phyloP scores from a whole-genome alignment of 768 basidiomycete genomes.

The Gloeopeniophorella convolvens region DNA sequence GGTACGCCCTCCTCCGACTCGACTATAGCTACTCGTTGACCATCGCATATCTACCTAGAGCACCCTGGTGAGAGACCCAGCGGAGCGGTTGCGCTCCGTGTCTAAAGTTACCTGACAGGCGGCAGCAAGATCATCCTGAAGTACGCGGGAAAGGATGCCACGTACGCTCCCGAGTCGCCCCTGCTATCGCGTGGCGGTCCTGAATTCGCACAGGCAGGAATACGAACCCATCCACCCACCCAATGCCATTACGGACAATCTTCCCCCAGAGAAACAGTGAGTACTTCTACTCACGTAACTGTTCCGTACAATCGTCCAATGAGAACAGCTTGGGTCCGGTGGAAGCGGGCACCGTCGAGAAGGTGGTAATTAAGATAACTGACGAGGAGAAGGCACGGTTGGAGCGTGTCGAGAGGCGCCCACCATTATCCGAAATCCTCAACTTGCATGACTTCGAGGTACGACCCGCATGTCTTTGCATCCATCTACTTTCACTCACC shows the following conservation, averaged over 20 bases:
- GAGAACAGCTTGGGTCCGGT: slow-evolving; percentile 55
- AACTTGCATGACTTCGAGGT: slow-evolving; percentile 96
- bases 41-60: slow-evolving; percentile 1
- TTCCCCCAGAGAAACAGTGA: slow-evolving; percentile 76
- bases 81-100: not conserved
- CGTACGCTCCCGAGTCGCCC: slow-evolving; percentile 19
- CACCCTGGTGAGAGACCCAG: slow-evolving; percentile 14
- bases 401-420: slow-evolving; percentile 53
- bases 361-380: slow-evolving; percentile 55
- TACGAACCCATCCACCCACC: slow-evolving; percentile 90
- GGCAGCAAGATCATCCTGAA: slow-evolving; percentile 47
- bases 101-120: slow-evolving; percentile 25
- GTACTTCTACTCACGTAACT: not conserved
- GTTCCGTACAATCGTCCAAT: not conserved
- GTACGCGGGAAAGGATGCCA: slow-evolving; percentile 50
- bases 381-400: slow-evolving; percentile 67
- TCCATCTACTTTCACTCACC: not conserved
- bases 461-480: slow-evolving; percentile 5
- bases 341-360: slow-evolving; percentile 60
- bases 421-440: slow-evolving; percentile 71
- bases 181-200: not conserved
- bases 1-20: slow-evolving; percentile 21
- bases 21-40: not conserved
- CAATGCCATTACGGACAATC: slow-evolving; percentile 66
- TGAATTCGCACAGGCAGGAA: slow-evolving; percentile 33